phyloP scores from a whole-genome alignment of 352 stramenopile species.

The Phytophthora hybrid region DNA sequence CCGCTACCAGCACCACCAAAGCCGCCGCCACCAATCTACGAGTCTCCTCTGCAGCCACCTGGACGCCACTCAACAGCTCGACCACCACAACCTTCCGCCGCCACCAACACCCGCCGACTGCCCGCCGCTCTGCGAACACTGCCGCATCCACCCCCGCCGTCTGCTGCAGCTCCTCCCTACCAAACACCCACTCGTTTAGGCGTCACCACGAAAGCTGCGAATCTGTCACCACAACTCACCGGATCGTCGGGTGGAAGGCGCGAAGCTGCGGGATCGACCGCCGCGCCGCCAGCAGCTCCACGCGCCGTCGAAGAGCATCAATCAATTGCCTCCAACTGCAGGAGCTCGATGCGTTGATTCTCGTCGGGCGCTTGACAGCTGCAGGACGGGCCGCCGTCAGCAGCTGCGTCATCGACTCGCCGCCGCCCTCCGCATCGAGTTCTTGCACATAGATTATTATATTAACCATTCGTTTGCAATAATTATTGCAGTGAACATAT shows the following conservation, averaged over 20 bases:
- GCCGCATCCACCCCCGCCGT: neutral
- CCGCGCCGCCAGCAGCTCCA: constrained; percentile 12
- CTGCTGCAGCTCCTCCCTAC: constrained; percentile 42
- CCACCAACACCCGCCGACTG: neutral
- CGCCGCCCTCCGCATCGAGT: constrained; percentile 20
- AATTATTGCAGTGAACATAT: too few species aligned
- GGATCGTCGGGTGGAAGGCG: constrained; percentile 36
- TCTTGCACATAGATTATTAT: constrained; percentile 9
- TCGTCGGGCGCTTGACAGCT: constrained; percentile 16
- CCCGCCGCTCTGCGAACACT: neutral
- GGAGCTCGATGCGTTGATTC: neutral
- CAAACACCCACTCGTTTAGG: neutral
- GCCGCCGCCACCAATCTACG: neutral
- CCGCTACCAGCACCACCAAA: constrained; percentile 3
- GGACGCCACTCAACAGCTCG: constrained; percentile 17
- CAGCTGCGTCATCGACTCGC: constrained; percentile 21
- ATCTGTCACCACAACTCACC: constrained; percentile 15
- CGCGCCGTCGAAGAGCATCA: neutral
- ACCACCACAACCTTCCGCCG: constrained; percentile 3
- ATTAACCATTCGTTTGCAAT: too few species aligned
- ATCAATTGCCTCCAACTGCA: constrained; percentile 5
- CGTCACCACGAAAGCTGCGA: neutral
- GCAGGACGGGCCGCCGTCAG: constrained; percentile 13
- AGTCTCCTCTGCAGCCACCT: neutral
- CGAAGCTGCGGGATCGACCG: constrained; percentile 17